Evolutionary conservation across 2,329 filamentous ascomycete genomes (phyloP), one percentile per base, ranked within the genome.

Genomic region (Pyricularia grisea): DNA sequence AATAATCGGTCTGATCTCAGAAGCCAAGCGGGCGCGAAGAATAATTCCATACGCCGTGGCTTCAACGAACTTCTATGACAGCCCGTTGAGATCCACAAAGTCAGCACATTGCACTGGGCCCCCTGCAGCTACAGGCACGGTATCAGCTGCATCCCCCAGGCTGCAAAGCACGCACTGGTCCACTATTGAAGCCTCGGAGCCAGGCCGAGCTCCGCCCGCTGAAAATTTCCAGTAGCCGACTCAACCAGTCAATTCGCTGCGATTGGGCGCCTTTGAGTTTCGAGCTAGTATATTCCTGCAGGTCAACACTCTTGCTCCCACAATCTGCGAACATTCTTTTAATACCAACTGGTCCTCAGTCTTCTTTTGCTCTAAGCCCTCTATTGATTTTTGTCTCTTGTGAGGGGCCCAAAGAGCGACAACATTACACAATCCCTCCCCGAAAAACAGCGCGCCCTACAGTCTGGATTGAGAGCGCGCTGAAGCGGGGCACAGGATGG

Each of bases 401-500:
- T 7, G 42, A 50, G 42, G 42, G 42, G 42, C 42, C 42, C 42
- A 20, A 50, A 50, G 17, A 50, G 17, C 42, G 42, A 50, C 42
- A 50, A 50, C 42, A 50, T n/a, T 7, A 50, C 42, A 20, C 1
- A 50, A 36, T 36, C 12, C 33, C 42, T n/a, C 42, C 42, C 17
- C 42, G 42, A n/a, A 50, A 6, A 50, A 50, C 17, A 50, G 42
- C 42, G 42, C 42, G 42, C 63, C 65, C 68, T 66, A 63, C 66
- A 30, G 28, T 66, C 65, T 31, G 31, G 31, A 30, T 36, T 36
- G 65, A 36, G 31, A 66, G 65, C 65, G 65, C 65, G 65, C 31
- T 23, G 42, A 50, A 50, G 42, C 31, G 65, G 31, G 65, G n/a
- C 31, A 36, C 14, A 42, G n/a, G 27, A 66, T 70, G 75, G 82